A percentile compares a stretch with the other conserved stretches of the same genome.
Conservation (phyloP, 129 eudicot species). For the Flaveria ramosissima region DNA sequence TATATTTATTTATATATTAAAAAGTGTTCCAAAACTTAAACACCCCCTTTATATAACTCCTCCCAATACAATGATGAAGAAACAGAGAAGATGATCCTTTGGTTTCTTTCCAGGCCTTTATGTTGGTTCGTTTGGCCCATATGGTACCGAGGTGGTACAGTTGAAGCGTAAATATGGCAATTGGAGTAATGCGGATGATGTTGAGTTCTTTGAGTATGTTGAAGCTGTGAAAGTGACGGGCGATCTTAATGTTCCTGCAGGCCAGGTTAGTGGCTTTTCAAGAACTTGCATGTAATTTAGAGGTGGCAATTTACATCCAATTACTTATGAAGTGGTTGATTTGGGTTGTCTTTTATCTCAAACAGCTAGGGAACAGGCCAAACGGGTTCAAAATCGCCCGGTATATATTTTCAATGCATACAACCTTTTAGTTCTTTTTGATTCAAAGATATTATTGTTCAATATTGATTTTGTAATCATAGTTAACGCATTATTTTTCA, state of each 20-base stretch:
- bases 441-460: neutral
- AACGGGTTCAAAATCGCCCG: neutral
- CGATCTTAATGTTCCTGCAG: conserved; percentile 95
- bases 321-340: too few species aligned
- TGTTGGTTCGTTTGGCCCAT: conserved; percentile 98
- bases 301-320: neutral
- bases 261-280: conserved; percentile 60
- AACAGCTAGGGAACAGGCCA: neutral
- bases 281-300: neutral
- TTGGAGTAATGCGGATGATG: conserved; percentile 57
- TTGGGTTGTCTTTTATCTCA: neutral
- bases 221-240: conserved; percentile 99
- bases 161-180: conserved; percentile 92
- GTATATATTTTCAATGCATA: neutral
- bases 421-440: neutral
- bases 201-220: conserved; percentile 90
- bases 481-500: neutral
- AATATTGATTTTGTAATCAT: neutral
- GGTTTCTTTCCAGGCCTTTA: conserved; percentile 62
- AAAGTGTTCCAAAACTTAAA: neutral
- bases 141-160: conserved; percentile 93
- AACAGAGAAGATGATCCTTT: too few species aligned
- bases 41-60: neutral
- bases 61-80: too few species aligned
- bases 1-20: neutral